Evolutionary conservation across 371 early-diverging fungal species (phyloP).

Genomic region (Mucor lusitanicus): DNA sequence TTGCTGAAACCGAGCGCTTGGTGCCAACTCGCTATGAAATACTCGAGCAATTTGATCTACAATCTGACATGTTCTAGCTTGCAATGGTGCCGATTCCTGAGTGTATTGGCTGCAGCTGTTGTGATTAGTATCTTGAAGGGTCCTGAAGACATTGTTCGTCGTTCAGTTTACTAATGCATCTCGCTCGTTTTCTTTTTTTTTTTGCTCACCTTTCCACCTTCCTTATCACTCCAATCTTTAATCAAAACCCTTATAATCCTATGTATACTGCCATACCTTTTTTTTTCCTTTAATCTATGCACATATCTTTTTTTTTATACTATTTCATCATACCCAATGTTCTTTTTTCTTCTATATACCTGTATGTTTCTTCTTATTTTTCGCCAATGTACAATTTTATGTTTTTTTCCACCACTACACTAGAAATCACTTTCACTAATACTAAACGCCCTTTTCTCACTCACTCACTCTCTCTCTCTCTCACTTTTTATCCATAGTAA

Average conservation of each 20-base stretch:
- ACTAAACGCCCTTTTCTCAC: neutral
- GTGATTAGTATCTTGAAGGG: constrained; percentile 61
- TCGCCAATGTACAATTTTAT: constrained; percentile 4
- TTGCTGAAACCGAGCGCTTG: constrained; percentile 9
- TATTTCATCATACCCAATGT: neutral
- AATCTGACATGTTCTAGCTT: constrained; percentile 26
- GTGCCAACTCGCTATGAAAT: constrained; percentile 14
- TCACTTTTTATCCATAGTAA: neutral
- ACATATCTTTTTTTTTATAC: neutral
- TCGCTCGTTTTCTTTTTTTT: neutral
- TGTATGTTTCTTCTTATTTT: neutral
- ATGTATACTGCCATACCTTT: constrained; percentile 8
- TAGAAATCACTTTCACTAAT: neutral
- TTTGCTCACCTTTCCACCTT: neutral
- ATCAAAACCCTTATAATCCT: neutral
- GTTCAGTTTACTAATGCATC: neutral
- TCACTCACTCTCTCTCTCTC: neutral
- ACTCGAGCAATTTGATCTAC: constrained; percentile 5
- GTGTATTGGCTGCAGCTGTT: constrained; percentile 54
- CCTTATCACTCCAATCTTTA: neutral
- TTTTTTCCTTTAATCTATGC: constrained; percentile 2
- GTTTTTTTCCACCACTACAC: neutral
- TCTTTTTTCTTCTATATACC: neutral
- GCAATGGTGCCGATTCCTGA: constrained; percentile 65
- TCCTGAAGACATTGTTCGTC: constrained; percentile 44